phyloP scores from a whole-genome alignment of 2,329 filamentous ascomycete species.

The Coleophoma cylindrospora region DNA sequence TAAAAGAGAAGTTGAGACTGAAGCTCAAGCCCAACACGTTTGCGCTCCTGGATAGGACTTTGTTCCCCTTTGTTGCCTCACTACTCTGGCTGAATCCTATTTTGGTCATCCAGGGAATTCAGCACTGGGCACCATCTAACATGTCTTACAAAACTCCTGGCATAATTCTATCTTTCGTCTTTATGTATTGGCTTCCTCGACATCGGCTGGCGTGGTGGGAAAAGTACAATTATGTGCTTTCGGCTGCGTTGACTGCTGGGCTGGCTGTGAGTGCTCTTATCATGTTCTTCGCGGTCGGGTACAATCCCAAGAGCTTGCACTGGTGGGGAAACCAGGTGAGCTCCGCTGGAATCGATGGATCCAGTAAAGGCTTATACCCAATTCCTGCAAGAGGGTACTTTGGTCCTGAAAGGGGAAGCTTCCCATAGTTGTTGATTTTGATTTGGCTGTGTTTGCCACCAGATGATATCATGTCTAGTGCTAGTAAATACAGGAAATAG shows the following conservation, averaged over 20 bases:
- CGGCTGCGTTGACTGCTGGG: constrained; percentile 35
- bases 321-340: constrained; percentile 44
- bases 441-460: too few relatives aligned
- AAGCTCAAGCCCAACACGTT: constrained; percentile 27
- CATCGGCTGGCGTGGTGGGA: constrained; percentile 37
- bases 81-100: constrained; percentile 37
- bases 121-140: constrained; percentile 38
- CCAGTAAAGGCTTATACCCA: constrained; percentile 18
- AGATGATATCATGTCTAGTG: too few relatives aligned
- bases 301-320: constrained; percentile 29
- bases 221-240: constrained; percentile 42
- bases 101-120: constrained; percentile 35
- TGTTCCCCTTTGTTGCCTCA: constrained; percentile 33
- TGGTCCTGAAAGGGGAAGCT: constrained; percentile 20
- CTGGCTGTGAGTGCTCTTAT: constrained; percentile 36
- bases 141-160: constrained; percentile 38
- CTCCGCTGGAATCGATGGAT: constrained; percentile 26
- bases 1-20: constrained; percentile 26
- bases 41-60: constrained; percentile 28
- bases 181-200: constrained; percentile 37
- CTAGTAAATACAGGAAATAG: too few relatives aligned
- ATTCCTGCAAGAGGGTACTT: constrained; percentile 29
- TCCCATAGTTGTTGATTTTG: constrained; percentile 1
- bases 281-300: constrained; percentile 38
- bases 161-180: constrained; percentile 34